Evolutionary conservation across 352 stramenopile genomes (phyloP), one percentile per base, ranked within the genome.

Genomic region (Phytophthora melonis): DNA sequence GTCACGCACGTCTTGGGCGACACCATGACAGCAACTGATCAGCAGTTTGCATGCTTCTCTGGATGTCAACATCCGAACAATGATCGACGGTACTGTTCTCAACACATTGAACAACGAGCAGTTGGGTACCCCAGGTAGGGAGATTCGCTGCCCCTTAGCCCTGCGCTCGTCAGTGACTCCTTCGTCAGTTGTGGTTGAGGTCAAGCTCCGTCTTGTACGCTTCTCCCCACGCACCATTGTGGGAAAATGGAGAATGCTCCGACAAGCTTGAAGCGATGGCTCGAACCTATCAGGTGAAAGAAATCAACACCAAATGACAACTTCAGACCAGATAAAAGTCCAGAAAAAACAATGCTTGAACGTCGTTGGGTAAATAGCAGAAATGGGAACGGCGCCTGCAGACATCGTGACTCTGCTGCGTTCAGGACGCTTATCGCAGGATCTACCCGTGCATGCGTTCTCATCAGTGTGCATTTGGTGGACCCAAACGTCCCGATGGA

Each of bases 1-100:
- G 8, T 67, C 30, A n/a, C 60, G 45, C 25, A 67, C 23, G 10
- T 58, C 60, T 67, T 59, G 60, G 9, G 32, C 14, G 9, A 67
- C 43, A 52, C 43, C n/a, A n/a, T 21, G n/a, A 16, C n/a, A 50
- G 23, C 60, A 67, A 50, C 60, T 43, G 27, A 23, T 32, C 21
- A 67, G 49, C 3, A 67, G 19, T 19, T 52, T 62, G 18, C 27
- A 58, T 2, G 27, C 41, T 25, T 62, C 63, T 47, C 60, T 6
- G 14, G 54, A 55, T 7, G 19, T 11, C 39, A 63, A 9, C 13
- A 63, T 43, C 5, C 43, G 43, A 21, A 43, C 36, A 43, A 43
- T 18, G 36, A 0, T 11, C 14, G 36, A 43, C 13, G 36, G 36
- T 14, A 14, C 36, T 43, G 36, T 14, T 43, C 36, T 43, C 36